Conservation (phyloP, 176 grass and related monocot genomes). For the Hordeum vulgare region DNA sequence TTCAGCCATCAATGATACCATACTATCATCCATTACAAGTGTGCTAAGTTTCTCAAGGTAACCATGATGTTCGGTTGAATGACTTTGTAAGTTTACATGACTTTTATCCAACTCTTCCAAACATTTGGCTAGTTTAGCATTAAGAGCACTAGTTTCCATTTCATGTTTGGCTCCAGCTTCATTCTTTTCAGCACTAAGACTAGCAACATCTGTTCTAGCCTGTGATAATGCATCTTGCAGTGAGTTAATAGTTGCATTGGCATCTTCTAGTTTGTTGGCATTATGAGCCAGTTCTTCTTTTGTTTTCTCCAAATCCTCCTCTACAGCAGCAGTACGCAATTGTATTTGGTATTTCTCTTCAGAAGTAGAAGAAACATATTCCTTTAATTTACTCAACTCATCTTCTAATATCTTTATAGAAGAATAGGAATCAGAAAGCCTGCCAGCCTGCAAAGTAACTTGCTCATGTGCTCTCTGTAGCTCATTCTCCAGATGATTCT, state of each 20-base stretch:
- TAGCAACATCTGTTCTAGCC: conserved; percentile 40
- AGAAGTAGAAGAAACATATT: conserved; percentile 55
- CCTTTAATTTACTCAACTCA: conserved; percentile 53
- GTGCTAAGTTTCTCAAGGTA: conserved; percentile 59
- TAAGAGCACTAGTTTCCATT: conserved; percentile 53
- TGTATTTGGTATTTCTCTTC: conserved; percentile 67
- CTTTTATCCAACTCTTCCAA: conserved; percentile 59
- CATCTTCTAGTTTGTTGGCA: conserved; percentile 60
- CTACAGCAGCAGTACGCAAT: conserved; percentile 35
- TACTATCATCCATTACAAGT: conserved; percentile 51
- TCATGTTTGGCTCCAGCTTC: conserved; percentile 48
- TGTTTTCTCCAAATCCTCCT: conserved; percentile 78
- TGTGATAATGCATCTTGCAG: conserved; percentile 70
- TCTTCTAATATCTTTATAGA: conserved; percentile 58
- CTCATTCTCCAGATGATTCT: conserved; percentile 49
- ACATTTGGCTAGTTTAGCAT: conserved; percentile 56
- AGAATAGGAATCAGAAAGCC: conserved; percentile 38
- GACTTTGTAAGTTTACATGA: conserved; percentile 47
- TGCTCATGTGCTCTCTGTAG: conserved; percentile 50
- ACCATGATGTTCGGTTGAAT: conserved; percentile 55
- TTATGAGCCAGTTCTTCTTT: conserved; percentile 51
- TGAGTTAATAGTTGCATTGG: conserved; percentile 55
- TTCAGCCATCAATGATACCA: conserved; percentile 50
- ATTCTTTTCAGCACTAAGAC: conserved; percentile 50
- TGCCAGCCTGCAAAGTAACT: conserved; percentile 40